phyloP scores from a whole-genome alignment of 1,139 yeast species.

The Zhuliangozyma blackwelliae region DNA sequence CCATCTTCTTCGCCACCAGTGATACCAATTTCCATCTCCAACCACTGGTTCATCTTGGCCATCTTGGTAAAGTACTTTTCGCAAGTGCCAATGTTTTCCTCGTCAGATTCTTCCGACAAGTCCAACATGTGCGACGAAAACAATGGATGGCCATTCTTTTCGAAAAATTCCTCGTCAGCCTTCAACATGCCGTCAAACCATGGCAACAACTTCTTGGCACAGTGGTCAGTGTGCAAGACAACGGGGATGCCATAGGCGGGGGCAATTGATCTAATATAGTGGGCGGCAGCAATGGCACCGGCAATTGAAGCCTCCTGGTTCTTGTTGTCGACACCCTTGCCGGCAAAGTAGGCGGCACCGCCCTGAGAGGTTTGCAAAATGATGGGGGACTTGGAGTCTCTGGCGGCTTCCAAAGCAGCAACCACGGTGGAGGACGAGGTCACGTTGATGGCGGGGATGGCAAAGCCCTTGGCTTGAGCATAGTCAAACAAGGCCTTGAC shows the following conservation, averaged over 20 bases:
- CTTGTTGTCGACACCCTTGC: slow-evolving; percentile 95
- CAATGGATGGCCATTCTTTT: slow-evolving; percentile 85
- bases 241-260: slow-evolving; percentile 97
- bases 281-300: slow-evolving; percentile 98
- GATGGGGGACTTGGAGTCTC: slow-evolving; percentile 94
- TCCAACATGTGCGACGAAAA: slow-evolving; percentile 99
- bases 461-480: slow-evolving; percentile 90
- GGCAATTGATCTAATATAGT: slow-evolving; percentile 93
- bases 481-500: slow-evolving; percentile 88
- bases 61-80: slow-evolving; percentile 92
- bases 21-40: slow-evolving; percentile 99
- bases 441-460: slow-evolving; percentile 97
- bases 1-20: slow-evolving; percentile 99
- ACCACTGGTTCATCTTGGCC: slow-evolving; percentile 93
- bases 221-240: slow-evolving; percentile 95
- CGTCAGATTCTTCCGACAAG: slow-evolving; percentile 94
- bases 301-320: slow-evolving; percentile 92
- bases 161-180: slow-evolving; percentile 92
- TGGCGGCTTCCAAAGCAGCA: slow-evolving; percentile 97
- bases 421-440: slow-evolving; percentile 97
- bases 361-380: slow-evolving; percentile 97
- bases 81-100: slow-evolving; percentile 91
- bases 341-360: slow-evolving; percentile 99
- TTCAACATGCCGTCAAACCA: slow-evolving; percentile 98
- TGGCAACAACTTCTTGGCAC: slow-evolving; percentile 96